Evolutionary conservation across 1,139 yeast genomes (phyloP), one percentile per base, ranked within the genome.

Genomic region (Hemisphaericaspora xylanilytica): DNA sequence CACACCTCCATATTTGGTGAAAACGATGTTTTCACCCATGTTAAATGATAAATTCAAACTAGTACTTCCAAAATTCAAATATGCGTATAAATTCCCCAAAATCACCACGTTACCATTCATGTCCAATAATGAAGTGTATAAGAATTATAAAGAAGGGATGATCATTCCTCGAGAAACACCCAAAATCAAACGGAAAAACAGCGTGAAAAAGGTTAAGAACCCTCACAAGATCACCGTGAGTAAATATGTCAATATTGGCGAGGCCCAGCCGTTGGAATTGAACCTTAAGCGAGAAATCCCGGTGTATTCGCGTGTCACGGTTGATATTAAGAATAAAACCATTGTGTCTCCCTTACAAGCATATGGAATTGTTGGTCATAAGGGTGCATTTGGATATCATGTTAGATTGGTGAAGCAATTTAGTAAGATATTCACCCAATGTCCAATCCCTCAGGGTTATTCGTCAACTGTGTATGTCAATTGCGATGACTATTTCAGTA

Each of bases 1-100:
- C 12, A 89, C 97, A 0, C 97, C 97, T 1, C 86, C 90, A 36
- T 87, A 89, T 54, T 68, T 89, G 29, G 75, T 83, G 17, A 80
- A 81, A 45, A 63, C 81, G 1, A 71, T 83, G 8, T 85, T 89
- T 61, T 55, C 57, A 25, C 44, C 52, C 16, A 54, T 50, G 42
- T 52, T 56, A 33, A 57, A 53, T 45, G 70, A 71, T 42, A 35
- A 43, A 18, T 39, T 42, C 12, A 33, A 36, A 26, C 17, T 37
- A 9, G 38, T 47, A n/a, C 27, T 46, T 14, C 38, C 42, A 8
- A 73, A 81, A 48, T 81, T 86, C 59, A 75, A 74, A 43, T 72
- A 78, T 48, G 96, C 96, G 1, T 67, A 70, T 32, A 78, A 75
- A 48, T 68, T 85, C 45, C 96, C 96, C 29, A 80, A 79, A 52